Evolutionary conservation across 2,329 filamentous ascomycete genomes (phyloP).

Genomic region (Penicillium occitanis): DNA sequence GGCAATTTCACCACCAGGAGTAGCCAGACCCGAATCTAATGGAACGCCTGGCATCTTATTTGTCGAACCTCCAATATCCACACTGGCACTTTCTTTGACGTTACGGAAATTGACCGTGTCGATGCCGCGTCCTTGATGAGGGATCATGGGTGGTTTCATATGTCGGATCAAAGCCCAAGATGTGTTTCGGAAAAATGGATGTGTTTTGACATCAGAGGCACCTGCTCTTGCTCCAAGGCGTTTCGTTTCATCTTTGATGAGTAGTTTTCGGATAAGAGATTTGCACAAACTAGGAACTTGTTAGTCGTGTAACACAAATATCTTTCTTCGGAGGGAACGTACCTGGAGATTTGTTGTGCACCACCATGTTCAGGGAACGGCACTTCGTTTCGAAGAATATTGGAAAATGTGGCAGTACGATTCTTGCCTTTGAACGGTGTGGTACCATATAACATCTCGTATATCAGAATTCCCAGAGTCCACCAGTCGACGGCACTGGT

Average conservation of each 20-base stretch:
- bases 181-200: constrained; percentile 93
- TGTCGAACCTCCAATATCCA: constrained; percentile 60
- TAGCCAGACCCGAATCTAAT: constrained; percentile 79
- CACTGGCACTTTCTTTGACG: constrained; percentile 94
- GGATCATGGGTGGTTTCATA: constrained; percentile 96
- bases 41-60: constrained; percentile 71
- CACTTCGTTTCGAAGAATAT: constrained; percentile 93
- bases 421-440: constrained; percentile 99
- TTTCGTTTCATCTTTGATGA: constrained; percentile 97
- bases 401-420: constrained; percentile 95
- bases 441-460: constrained; percentile 98
- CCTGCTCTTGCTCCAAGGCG: constrained; percentile 90
- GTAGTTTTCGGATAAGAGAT: constrained; percentile 88
- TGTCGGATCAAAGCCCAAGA: constrained; percentile 97
- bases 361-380: constrained; percentile 89
- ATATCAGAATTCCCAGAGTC: constrained; percentile 95
- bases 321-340: constrained; percentile 43
- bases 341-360: constrained; percentile 87
- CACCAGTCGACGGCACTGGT: constrained; percentile 99
- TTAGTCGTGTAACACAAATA: constrained; percentile 2
- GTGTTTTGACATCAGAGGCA: constrained; percentile 92
- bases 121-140: constrained; percentile 81
- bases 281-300: constrained; percentile 74
- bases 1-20: constrained; percentile 74
- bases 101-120: constrained; percentile 98